phyloP scores from a whole-genome alignment of 169 alveolate genomes.

The Eimeria acervulina region DNA sequence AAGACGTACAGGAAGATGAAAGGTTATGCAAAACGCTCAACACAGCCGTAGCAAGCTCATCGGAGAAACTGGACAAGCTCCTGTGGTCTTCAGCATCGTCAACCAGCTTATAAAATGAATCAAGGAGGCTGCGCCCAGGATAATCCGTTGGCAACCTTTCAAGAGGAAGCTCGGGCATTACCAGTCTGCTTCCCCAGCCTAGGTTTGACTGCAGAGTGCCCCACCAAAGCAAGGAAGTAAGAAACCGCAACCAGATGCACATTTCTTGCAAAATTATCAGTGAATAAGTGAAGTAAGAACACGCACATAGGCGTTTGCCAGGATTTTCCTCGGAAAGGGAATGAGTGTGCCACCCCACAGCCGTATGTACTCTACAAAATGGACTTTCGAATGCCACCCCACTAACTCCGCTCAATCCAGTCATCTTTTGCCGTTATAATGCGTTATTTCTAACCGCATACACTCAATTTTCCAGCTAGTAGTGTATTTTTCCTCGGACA shows the following conservation, averaged over 20 bases:
- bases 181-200: neutral
- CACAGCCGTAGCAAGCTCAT: slow-evolving; percentile 69
- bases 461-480: neutral
- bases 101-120: slow-evolving; percentile 49
- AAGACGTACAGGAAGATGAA: slow-evolving; percentile 30
- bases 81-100: slow-evolving; percentile 31
- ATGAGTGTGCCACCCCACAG: neutral
- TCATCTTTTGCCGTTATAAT: neutral
- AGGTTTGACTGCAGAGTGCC: neutral
- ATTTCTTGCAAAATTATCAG: neutral
- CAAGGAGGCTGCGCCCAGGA: slow-evolving; percentile 24
- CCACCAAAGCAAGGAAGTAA: neutral
- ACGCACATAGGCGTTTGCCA: no score
- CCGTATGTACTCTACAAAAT: slow-evolving; percentile 24
- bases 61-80: slow-evolving; percentile 46
- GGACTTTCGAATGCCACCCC: neutral
- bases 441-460: neutral
- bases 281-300: neutral
- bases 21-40: slow-evolving; percentile 55
- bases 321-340: neutral
- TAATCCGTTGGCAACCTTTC: slow-evolving; percentile 40
- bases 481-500: neutral
- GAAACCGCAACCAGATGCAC: neutral
- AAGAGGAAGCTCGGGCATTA: neutral
- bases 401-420: neutral